Evolutionary conservation across 306 rosid genomes (phyloP).

Genomic region (Gleditsia sinensis): DNA sequence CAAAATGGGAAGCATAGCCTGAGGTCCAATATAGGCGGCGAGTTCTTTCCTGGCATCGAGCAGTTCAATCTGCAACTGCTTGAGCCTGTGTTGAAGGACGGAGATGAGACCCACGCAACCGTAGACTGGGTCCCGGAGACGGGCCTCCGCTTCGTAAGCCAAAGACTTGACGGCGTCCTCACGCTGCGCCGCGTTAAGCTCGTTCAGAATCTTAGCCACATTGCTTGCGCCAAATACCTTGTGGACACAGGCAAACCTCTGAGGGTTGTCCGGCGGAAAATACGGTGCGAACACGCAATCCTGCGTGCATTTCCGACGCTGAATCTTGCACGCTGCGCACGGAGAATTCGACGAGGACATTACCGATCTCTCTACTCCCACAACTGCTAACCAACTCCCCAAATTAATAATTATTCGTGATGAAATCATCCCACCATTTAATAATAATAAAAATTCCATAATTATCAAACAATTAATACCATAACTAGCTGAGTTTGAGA

Average conservation of each 20-base stretch:
- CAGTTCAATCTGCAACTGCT: neutral
- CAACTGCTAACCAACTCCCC: neutral
- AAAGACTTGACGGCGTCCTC: conserved; percentile 46
- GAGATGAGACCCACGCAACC: conserved; percentile 15
- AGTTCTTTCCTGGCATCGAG: neutral
- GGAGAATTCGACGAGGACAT: conserved; percentile 44
- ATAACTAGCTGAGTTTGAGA: too few species aligned
- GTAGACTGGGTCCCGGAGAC: neutral
- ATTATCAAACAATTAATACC: neutral
- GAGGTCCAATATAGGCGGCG: neutral
- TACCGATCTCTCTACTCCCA: neutral
- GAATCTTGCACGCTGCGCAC: conserved; percentile 58
- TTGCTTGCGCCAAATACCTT: conserved; percentile 63
- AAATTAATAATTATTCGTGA: too few species aligned
- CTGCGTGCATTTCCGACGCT: conserved; percentile 52
- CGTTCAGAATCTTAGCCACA: conserved; percentile 53
- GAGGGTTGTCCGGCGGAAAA: conserved; percentile 61
- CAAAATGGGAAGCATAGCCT: neutral
- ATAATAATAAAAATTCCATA: too few species aligned
- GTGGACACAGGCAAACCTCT: conserved; percentile 53
- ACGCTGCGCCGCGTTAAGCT: conserved; percentile 35
- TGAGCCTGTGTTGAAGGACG: neutral
- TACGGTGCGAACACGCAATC: conserved; percentile 61
- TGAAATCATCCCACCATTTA: too few species aligned
- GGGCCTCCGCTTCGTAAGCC: conserved; percentile 20